These are phyloP conservation scores for Ascochyta clinopodiicola DNA, from an alignment of 2,329 filamentous ascomycete genomes.

Conservation along the genomic window DNA sequence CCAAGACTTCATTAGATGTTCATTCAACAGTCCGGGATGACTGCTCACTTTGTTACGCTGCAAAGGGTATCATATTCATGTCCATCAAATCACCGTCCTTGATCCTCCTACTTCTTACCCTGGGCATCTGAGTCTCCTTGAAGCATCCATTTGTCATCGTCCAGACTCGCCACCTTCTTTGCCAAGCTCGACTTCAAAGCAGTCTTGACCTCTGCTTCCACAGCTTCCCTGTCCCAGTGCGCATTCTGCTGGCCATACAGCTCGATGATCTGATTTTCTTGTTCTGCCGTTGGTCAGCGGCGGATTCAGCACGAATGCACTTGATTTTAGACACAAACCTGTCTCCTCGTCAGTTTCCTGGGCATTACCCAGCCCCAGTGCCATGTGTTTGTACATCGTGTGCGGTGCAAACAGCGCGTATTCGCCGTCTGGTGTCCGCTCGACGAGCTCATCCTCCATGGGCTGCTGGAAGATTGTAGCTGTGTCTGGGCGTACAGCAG, in stretches of 20 bases:
- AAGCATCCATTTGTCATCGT: conserved; percentile 93
- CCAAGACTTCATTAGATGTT: background rate
- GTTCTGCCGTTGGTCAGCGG: conserved; percentile 29
- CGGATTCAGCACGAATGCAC: too few relatives aligned
- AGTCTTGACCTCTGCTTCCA: conserved; percentile 53
- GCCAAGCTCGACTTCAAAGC: conserved; percentile 69
- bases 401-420: conserved; percentile 50
- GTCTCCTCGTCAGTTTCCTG: conserved; percentile 40
- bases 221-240: conserved; percentile 36
- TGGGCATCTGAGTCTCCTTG: conserved; percentile 62
- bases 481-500: conserved; percentile 28
- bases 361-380: conserved; percentile 17
- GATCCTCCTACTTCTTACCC: conserved; percentile 17
- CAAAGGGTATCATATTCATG: conserved; percentile 18
- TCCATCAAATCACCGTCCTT: background rate
- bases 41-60: background rate
- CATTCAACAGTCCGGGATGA: background rate
- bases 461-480: conserved; percentile 29
- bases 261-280: conserved; percentile 43
- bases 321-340: conserved; percentile 23
- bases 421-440: conserved; percentile 56
- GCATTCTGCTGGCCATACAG: conserved; percentile 40
- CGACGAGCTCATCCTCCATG: conserved; percentile 55
- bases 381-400: conserved; percentile 33
- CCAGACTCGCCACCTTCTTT: conserved; percentile 73